Evolutionary conservation across 768 basidiomycete genomes (phyloP).

Genomic region (Pleurotus eryngii): DNA sequence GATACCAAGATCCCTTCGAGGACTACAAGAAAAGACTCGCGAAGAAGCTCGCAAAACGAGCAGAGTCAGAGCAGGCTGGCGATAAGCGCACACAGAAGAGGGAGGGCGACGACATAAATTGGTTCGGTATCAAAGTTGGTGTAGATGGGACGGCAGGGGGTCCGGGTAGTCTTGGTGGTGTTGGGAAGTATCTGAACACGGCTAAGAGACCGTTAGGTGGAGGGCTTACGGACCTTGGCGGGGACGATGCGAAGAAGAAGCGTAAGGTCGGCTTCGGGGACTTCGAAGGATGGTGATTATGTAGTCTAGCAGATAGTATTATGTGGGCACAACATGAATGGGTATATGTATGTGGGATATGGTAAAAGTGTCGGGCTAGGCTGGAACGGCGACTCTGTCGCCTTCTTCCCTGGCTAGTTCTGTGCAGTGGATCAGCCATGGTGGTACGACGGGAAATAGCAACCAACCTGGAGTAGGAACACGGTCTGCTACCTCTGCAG

Average conservation of each 20-base stretch:
- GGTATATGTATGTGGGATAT: background rate
- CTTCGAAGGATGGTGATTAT: constrained; percentile 74
- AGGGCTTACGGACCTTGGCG: constrained; percentile 12
- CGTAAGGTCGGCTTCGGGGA: constrained; percentile 88
- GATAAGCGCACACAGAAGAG: constrained; percentile 43
- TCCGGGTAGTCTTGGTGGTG: constrained; percentile 29
- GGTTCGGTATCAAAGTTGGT: constrained; percentile 89
- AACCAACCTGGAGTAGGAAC: constrained; percentile 28
- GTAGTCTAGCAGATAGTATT: constrained; percentile 2
- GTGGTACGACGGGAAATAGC: background rate
- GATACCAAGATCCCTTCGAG: constrained; percentile 94
- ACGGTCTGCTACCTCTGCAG: constrained; percentile 20
- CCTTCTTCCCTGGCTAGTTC: constrained; percentile 11
- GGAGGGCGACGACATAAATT: constrained; percentile 64
- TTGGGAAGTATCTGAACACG: constrained; percentile 77
- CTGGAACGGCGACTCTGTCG: constrained; percentile 31
- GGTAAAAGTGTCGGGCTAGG: constrained; percentile 12
- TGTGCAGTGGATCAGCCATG: constrained; percentile 5
- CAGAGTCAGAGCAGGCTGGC: constrained; percentile 35
- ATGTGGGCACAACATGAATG: background rate
- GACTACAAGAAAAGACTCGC: constrained; percentile 82
- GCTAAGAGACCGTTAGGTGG: constrained; percentile 39
- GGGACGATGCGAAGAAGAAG: constrained; percentile 70
- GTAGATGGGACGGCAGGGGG: constrained; percentile 29
- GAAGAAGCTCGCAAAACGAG: constrained; percentile 68